These are phyloP conservation scores for Tripidium arundinaceum DNA, from an alignment of 202 grass and related monocot species.

Conservation along the genomic window DNA sequence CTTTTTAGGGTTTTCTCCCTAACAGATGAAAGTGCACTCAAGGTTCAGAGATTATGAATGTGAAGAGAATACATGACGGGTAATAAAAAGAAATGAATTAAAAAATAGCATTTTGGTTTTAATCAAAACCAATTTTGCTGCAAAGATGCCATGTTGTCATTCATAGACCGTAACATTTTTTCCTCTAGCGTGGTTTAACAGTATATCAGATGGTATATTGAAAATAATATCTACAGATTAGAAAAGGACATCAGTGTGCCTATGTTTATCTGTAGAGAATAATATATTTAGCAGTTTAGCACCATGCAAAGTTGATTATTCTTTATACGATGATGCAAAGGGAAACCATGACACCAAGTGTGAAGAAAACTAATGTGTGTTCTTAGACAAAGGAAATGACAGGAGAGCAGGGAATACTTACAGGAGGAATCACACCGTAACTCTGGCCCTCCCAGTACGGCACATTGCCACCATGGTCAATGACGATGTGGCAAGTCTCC, in stretches of 20 bases:
- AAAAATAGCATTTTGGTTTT: background rate
- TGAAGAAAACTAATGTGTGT: background rate
- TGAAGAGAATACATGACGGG: background rate
- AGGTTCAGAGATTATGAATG: background rate
- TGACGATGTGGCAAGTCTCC: slow-evolving; percentile 88
- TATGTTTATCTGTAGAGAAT: background rate
- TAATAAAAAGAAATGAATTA: background rate
- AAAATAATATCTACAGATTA: background rate
- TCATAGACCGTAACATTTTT: background rate
- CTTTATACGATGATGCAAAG: background rate
- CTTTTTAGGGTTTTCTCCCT: slow-evolving; percentile 98
- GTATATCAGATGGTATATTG: background rate
- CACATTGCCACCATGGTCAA: slow-evolving; percentile 81
- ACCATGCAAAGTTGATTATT: background rate
- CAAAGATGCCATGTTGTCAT: background rate
- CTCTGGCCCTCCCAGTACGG: slow-evolving; percentile 98
- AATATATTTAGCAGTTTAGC: background rate
- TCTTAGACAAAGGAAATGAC: background rate
- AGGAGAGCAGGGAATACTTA: slow-evolving; percentile 1
- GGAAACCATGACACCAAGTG: background rate
- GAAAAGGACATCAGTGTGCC: background rate
- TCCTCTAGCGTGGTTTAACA: background rate
- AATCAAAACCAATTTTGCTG: background rate
- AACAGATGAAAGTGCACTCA: slow-evolving; percentile 24
- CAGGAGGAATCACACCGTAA: slow-evolving; percentile 82